Base-by-base conservation (phyloP, 129 eudicot genomes). In the Flaveria linearis region DNA sequence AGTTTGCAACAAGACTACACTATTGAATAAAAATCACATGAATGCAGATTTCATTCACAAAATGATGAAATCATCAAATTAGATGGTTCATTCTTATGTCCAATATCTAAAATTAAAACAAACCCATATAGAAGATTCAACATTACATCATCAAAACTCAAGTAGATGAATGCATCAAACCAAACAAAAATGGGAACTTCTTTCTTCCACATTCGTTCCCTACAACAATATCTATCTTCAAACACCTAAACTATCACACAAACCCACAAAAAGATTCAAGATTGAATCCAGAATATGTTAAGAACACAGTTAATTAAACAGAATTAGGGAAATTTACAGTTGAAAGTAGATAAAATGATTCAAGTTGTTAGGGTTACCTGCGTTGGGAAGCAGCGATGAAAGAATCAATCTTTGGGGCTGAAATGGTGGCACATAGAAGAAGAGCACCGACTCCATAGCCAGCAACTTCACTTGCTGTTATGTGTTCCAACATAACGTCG, bases 381-480 rank as follows among this genome's bases (percentile, higher is more conserved):
- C 96, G 88, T 76, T 93, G 98, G 71, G 98, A 88, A 80, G 92
- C 75, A 69, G 96, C 88, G 67, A 93, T 82, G 89, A 88, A 77
- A 47, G 89, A 82, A 75, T 90, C 95, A 69, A 93, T 77, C 80
- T 82, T 90, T 41, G 98, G 88, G 69, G 96, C 98, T 15, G 96
- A 84, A 80, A 90, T 71, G 78, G 96, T 93, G 85, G 98, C 92
- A 57, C 86, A 84, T 9, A 90, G 73, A 11, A 93, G 88, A 1
- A 93, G 84, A 64, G 91, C 88, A 11, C 96, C 98, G 3, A 90
- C 98, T 25, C 90, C 90, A 85, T 88, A 87, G 16, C 98, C 96
- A 22, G 98, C 98, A 4, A 89, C 69, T 87, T 92, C 98, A 61
- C 87, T 89, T 79, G 91, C 91, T 74, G 96, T 92, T 39, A 92